Conservation (phyloP, 257 asterid species). For the Knoxia roxburghii region DNA sequence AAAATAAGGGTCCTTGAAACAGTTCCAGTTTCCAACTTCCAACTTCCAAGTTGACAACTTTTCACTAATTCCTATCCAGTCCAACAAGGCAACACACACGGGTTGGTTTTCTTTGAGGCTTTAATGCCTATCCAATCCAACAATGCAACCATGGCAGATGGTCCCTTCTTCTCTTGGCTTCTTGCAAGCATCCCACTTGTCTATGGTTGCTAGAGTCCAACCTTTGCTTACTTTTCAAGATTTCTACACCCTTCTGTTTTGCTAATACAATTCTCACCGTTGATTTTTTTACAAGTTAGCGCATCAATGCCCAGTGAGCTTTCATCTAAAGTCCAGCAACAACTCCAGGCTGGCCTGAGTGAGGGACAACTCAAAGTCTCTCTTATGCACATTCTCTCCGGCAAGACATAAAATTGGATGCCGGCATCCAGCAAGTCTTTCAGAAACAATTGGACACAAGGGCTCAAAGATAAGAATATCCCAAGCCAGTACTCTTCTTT, state of each 20-base stretch:
- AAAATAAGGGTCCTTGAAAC: slow-evolving; percentile 29
- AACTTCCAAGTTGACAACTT: background rate
- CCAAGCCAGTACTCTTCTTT: no score
- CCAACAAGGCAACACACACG: background rate
- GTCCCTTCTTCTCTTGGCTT: background rate
- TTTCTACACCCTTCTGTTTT: background rate
- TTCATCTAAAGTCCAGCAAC: no score
- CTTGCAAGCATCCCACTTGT: background rate
- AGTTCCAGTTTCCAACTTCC: background rate
- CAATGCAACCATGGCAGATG: slow-evolving; percentile 8
- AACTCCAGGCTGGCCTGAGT: background rate
- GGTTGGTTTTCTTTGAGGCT: no score
- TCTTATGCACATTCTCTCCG: background rate
- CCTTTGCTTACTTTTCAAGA: background rate
- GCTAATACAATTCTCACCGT: background rate
- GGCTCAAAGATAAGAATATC: no score
- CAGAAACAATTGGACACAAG: no score
- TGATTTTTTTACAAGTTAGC: background rate
- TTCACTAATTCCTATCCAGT: background rate
- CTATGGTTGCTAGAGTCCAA: background rate
- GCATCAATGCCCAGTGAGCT: no score
- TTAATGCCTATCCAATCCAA: slow-evolving; percentile 35
- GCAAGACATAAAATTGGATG: background rate
- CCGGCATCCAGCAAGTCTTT: no score
- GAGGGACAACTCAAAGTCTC: background rate